A percentile compares a stretch with the other conserved stretches of the same genome.
Evolutionary conservation across 108 stramenopile species (phyloP).

Genomic region (Pseudonitzschia delicatissima): DNA sequence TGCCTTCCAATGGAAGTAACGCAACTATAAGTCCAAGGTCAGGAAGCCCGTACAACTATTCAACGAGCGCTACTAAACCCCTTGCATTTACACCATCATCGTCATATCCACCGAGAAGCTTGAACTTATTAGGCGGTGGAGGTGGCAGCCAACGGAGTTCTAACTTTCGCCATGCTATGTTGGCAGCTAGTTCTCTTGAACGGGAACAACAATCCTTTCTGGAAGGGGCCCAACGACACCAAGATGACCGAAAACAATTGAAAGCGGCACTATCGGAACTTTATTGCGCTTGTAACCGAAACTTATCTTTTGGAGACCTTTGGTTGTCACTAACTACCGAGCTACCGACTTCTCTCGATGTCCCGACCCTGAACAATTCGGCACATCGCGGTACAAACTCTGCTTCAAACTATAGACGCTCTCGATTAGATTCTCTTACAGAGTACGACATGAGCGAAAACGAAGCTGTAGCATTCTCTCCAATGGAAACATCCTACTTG

Average conservation of each 20-base stretch:
- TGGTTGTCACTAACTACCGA: conserved; percentile 37
- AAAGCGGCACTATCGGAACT: conserved; percentile 60
- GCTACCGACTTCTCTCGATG: neutral
- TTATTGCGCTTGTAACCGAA: conserved; percentile 63
- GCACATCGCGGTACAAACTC: neutral
- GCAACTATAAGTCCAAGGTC: conserved; percentile 4
- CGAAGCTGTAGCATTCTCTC: conserved; percentile 20
- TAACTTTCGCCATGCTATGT: conserved; percentile 19
- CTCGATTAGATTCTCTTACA: conserved; percentile 10
- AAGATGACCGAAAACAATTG: conserved; percentile 40
- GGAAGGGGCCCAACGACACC: conserved; percentile 1
- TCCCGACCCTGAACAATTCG: neutral
- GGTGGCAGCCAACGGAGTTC: conserved; percentile 18
- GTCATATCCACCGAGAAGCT: conserved; percentile 28
- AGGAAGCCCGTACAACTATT: conserved; percentile 17
- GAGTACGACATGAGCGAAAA: conserved; percentile 12
- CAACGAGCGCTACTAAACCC: neutral
- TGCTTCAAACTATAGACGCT: neutral
- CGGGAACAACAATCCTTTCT: conserved; percentile 10
- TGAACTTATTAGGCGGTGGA: conserved; percentile 17
- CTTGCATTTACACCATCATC: conserved; percentile 17
- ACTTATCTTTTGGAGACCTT: conserved; percentile 63
- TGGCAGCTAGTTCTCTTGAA: conserved; percentile 21
- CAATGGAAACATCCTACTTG: conserved; percentile 17
- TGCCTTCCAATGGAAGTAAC: neutral